Evolutionary conservation across 148 eudicot species (phyloP).

Genomic region (Tetragonia tetragonoides): DNA sequence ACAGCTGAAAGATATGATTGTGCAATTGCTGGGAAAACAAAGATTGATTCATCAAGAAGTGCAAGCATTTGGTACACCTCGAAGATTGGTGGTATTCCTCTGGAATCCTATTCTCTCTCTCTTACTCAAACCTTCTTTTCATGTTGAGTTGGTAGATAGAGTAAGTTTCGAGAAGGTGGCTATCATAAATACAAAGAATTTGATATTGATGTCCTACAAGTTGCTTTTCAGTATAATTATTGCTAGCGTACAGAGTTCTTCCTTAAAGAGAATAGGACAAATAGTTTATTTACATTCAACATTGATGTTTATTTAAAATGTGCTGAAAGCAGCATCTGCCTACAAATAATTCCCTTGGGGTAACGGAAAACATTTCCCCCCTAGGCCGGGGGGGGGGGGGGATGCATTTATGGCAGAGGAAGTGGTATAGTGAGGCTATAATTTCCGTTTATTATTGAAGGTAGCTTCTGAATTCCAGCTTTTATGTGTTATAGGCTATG

Average conservation of each 20-base stretch:
- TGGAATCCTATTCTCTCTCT: constrained; percentile 3
- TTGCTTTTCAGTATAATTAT: no score
- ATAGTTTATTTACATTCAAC: no score
- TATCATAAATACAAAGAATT: no score
- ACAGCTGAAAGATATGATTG: constrained; percentile 75
- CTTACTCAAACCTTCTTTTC: constrained; percentile 4
- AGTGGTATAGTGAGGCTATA: background rate
- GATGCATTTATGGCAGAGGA: no score
- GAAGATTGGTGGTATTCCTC: constrained; percentile 85
- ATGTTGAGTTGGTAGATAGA: constrained; percentile 6
- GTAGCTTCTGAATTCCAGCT: background rate
- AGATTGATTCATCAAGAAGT: constrained; percentile 77
- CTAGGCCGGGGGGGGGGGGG: no score
- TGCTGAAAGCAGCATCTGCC: no score
- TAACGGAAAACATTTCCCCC: no score
- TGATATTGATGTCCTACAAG: no score
- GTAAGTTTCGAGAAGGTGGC: no score
- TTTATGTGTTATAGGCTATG: background rate
- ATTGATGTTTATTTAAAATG: background rate
- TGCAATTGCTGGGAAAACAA: constrained; percentile 72
- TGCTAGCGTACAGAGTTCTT: no score
- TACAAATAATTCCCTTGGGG: no score
- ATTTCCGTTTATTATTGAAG: background rate
- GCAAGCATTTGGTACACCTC: constrained; percentile 79
- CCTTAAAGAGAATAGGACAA: no score